phyloP scores from a whole-genome alignment of 2,329 filamentous ascomycete species.

The Immersiporthe knoxdaviesiana region DNA sequence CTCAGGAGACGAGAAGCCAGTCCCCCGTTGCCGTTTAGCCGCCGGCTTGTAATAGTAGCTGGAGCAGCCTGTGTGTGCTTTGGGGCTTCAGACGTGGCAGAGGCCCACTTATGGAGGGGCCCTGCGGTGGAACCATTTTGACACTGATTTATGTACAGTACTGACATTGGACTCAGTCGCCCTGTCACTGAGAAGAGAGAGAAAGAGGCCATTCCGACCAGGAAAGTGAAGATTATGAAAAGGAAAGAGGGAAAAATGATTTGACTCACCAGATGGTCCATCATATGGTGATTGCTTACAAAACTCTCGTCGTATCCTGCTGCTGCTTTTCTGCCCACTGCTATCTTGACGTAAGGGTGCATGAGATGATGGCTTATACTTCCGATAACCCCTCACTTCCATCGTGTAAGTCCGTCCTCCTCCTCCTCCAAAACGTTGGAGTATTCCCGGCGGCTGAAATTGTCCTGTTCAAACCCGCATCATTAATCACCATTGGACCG shows the following conservation, averaged over 20 bases:
- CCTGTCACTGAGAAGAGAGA: background rate
- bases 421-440: background rate
- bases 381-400: slow-evolving; percentile 5
- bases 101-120: background rate
- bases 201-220: background rate
- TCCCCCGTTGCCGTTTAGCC: background rate
- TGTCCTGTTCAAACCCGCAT: background rate
- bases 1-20: background rate
- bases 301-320: background rate
- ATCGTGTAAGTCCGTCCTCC: too few species aligned
- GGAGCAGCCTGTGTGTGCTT: background rate
- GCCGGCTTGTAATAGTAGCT: background rate
- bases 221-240: background rate
- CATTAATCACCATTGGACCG: slow-evolving; percentile 15
- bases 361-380: background rate
- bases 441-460: background rate
- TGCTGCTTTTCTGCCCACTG: too few species aligned
- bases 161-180: background rate
- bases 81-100: background rate
- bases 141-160: background rate
- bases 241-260: too few species aligned
- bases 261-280: background rate
- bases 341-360: slow-evolving; percentile 9
- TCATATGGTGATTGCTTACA: background rate
- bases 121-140: background rate